These are phyloP conservation scores for Silene vulgaris DNA, from an alignment of 179 eudicot species.

Conservation along the genomic window DNA sequence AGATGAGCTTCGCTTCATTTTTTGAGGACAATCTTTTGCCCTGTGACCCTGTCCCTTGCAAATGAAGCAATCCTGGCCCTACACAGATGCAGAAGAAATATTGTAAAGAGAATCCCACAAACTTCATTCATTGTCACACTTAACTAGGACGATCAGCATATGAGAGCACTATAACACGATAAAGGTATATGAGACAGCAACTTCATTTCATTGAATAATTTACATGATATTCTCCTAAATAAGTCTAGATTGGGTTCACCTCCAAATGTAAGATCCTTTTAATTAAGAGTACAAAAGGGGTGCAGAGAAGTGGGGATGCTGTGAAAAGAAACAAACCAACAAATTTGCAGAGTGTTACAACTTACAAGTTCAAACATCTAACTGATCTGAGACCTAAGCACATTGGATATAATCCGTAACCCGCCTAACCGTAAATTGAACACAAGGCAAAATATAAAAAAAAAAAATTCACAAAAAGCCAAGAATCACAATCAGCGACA, in stretches of 20 bases:
- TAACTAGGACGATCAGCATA: background rate
- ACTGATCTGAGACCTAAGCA: background rate
- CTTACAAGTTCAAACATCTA: background rate
- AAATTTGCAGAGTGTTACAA: background rate
- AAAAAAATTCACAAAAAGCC: background rate
- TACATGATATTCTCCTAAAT: background rate
- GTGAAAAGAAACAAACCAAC: background rate
- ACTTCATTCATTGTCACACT: background rate
- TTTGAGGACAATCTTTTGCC: constrained; percentile 90
- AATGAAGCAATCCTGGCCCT: constrained; percentile 85
- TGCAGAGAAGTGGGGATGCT: background rate
- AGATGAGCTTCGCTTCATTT: constrained; percentile 34
- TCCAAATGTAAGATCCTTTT: background rate
- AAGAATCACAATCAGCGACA: background rate
- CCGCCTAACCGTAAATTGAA: background rate
- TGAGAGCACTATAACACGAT: background rate
- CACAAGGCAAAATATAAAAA: background rate
- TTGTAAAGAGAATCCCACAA: background rate
- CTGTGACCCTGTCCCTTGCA: constrained; percentile 85
- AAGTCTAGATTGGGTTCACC: background rate
- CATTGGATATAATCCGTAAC: background rate
- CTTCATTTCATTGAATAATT: background rate
- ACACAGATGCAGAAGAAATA: constrained; percentile 15
- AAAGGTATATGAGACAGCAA: background rate
- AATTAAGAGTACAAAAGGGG: background rate